Conservation (phyloP, 2,329 filamentous ascomycete genomes). For the Botrytis fragariae region DNA sequence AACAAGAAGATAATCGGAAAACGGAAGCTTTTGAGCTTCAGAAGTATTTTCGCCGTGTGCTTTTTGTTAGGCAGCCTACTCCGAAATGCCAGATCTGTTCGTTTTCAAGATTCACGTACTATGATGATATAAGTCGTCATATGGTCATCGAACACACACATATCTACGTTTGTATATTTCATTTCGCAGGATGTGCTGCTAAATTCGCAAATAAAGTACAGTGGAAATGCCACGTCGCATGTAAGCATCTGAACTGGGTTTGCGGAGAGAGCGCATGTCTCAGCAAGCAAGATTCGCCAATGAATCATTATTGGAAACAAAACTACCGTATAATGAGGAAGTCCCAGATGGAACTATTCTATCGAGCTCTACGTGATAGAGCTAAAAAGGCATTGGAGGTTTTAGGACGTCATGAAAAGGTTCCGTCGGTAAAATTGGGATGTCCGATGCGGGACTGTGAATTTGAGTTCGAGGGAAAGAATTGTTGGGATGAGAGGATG, state of each 20-base stretch:
- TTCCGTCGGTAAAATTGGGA: not conserved
- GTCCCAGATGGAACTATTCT: not conserved
- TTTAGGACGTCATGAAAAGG: not conserved
- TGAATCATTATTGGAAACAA: constrained; percentile 1
- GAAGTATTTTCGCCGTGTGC: not conserved
- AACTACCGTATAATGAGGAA: not conserved
- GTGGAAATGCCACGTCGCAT: constrained; percentile 7
- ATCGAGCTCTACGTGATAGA: not conserved
- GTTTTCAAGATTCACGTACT: not conserved
- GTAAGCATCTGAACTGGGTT: not conserved
- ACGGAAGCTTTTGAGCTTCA: not conserved
- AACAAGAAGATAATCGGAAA: not conserved
- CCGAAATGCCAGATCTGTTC: not conserved
- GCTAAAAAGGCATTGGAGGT: not conserved
- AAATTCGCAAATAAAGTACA: not conserved
- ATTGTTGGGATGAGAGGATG: constrained; percentile 1
- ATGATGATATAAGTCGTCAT: not conserved
- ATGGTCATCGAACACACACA: not conserved
- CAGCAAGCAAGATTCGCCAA: not conserved
- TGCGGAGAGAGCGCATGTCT: not conserved
- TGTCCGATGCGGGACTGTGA: not conserved
- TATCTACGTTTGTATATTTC: constrained; percentile 1
- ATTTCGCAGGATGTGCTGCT: not conserved
- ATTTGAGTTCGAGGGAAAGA: not conserved
- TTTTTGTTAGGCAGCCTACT: not conserved